A percentile compares a stretch with the other conserved stretches of the same genome.
These are phyloP conservation scores for Globisporangium echinulatum DNA, from an alignment of 352 stramenopile species.

Conservation along the genomic window DNA sequence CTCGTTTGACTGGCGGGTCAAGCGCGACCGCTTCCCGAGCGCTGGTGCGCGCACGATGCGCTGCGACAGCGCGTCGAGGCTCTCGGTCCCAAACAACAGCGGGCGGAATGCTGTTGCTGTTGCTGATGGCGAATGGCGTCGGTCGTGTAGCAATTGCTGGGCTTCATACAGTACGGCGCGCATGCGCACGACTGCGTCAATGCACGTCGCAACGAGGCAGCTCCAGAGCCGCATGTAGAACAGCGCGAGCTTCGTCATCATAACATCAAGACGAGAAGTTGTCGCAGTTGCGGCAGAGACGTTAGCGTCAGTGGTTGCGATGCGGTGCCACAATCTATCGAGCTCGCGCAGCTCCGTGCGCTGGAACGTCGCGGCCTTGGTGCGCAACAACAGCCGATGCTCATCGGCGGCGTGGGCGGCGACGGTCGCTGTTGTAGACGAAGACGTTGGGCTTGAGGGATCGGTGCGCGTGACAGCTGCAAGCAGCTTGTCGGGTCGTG, in stretches of 20 bases:
- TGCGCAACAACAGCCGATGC: conserved; percentile 22
- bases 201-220: conserved; percentile 29
- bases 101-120: conserved; percentile 17
- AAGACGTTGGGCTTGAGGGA: neutral
- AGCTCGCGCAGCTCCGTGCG: conserved; percentile 23
- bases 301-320: no score
- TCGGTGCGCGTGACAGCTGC: conserved; percentile 24
- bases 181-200: conserved; percentile 31
- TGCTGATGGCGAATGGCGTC: conserved; percentile 3
- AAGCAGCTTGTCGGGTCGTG: conserved; percentile 39
- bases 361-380: conserved; percentile 28
- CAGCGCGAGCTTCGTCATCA: conserved; percentile 46
- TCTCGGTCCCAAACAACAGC: conserved; percentile 28
- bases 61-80: conserved; percentile 28
- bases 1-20: conserved; percentile 74
- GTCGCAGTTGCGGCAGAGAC: no score
- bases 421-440: conserved; percentile 4
- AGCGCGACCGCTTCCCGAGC: conserved; percentile 38
- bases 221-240: conserved; percentile 59
- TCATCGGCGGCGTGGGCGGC: neutral
- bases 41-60: conserved; percentile 20
- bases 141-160: conserved; percentile 20
- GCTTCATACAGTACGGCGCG: conserved; percentile 21
- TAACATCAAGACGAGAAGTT: no score
- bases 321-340: neutral